Conservation (phyloP, 768 basidiomycete genomes). For the Mycena rosella region DNA sequence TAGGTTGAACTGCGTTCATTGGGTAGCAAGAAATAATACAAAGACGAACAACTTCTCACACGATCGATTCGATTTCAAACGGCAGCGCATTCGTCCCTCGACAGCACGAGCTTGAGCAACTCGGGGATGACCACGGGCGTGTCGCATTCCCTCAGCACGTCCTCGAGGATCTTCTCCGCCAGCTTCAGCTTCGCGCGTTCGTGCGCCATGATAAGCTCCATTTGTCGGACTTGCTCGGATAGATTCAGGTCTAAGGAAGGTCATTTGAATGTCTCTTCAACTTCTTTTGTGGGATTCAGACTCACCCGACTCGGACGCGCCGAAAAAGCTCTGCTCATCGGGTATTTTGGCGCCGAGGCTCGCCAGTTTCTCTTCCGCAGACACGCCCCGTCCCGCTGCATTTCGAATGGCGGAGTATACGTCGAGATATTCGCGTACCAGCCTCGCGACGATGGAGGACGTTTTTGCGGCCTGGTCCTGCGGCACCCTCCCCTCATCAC, state of each 20-base stretch:
- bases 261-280: not conserved
- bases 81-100: not conserved
- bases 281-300: no score
- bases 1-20: not conserved
- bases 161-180: slow-evolving; percentile 22
- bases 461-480: no score
- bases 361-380: slow-evolving; percentile 6
- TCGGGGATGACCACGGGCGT: slow-evolving; percentile 26
- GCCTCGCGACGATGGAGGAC: slow-evolving; percentile 10
- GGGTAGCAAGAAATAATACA: not conserved
- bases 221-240: not conserved
- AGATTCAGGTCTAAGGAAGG: not conserved
- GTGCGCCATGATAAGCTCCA: not conserved
- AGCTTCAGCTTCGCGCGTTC: slow-evolving; percentile 12
- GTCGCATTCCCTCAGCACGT: slow-evolving; percentile 33
- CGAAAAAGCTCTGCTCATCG: not conserved
- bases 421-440: slow-evolving; percentile 23
- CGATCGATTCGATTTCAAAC: no score
- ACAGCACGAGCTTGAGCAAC: slow-evolving; percentile 19
- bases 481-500: no score
- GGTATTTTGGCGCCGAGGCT: not conserved
- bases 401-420: slow-evolving; percentile 14
- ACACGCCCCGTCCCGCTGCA: slow-evolving; percentile 15
- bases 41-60: not conserved
- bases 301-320: not conserved